phyloP scores from a whole-genome alignment of 225 moss, liverwort and hornwort species.

The Pleurozium schreberi region DNA sequence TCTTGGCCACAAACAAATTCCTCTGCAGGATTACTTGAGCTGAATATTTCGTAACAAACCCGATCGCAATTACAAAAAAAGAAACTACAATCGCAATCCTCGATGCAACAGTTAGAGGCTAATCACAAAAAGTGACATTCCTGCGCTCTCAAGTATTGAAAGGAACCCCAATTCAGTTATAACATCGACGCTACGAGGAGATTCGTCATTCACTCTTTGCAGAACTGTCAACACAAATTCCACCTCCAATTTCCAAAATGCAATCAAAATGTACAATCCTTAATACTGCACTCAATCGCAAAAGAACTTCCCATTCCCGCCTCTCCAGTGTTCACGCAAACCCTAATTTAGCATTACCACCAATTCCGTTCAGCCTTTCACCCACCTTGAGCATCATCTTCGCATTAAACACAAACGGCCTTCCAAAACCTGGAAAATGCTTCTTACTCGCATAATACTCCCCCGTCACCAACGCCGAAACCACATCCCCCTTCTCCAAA shows the following conservation, averaged over 20 bases:
- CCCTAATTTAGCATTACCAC: background rate
- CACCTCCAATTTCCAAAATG: background rate
- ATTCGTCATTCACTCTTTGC: background rate
- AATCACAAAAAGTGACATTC: background rate
- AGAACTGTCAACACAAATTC: background rate
- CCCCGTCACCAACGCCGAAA: constrained; percentile 84
- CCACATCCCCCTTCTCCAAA: constrained; percentile 57
- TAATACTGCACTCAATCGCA: background rate
- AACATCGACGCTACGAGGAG: background rate
- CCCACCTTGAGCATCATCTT: constrained; percentile 68
- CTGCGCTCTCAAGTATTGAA: background rate
- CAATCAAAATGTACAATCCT: constrained; percentile 4
- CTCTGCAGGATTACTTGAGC: background rate
- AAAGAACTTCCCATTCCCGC: background rate
- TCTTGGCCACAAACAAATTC: background rate
- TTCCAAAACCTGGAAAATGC: constrained; percentile 92
- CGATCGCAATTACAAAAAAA: background rate
- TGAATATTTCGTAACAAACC: background rate
- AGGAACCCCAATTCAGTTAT: background rate
- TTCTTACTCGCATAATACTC: constrained; percentile 79
- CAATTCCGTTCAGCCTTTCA: background rate
- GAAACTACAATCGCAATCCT: background rate
- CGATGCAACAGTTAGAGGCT: background rate
- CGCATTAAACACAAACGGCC: constrained; percentile 91
- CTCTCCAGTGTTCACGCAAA: background rate